Evolutionary conservation across 129 eudicot species (phyloP).

Genomic region (Apium graveolens): DNA sequence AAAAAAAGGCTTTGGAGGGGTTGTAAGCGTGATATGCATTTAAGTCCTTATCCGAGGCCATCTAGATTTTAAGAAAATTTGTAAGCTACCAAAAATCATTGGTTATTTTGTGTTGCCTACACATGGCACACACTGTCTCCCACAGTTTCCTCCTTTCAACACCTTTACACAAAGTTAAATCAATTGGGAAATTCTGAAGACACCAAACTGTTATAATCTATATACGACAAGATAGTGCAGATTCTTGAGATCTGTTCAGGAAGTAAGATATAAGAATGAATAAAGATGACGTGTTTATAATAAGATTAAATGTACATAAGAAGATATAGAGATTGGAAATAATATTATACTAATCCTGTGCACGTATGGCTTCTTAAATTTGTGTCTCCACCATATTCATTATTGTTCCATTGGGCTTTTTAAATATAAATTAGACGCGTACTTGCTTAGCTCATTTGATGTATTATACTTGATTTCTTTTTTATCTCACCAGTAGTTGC

Average conservation of each 20-base stretch:
- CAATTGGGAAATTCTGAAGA: neutral
- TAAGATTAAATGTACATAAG: neutral
- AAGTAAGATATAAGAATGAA: neutral
- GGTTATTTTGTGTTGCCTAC: neutral
- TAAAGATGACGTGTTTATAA: neutral
- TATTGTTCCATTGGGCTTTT: neutral
- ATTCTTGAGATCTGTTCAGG: constrained; percentile 6
- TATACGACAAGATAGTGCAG: neutral
- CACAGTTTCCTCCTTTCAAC: neutral
- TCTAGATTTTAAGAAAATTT: neutral
- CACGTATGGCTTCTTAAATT: neutral
- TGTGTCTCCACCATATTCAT: neutral
- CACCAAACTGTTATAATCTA: neutral
- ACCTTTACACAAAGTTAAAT: neutral
- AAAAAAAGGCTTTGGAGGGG: neutral
- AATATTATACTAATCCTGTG: neutral
- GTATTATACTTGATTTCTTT: neutral
- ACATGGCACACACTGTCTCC: neutral
- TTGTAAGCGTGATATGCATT: neutral
- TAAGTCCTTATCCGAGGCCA: neutral
- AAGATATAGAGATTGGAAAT: neutral
- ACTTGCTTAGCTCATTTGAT: neutral
- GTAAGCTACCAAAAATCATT: neutral
- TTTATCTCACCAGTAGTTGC: neutral
- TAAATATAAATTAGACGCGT: neutral